Conservation (phyloP, 23 red algal genomes). For the Gracilaria gracilis region DNA sequence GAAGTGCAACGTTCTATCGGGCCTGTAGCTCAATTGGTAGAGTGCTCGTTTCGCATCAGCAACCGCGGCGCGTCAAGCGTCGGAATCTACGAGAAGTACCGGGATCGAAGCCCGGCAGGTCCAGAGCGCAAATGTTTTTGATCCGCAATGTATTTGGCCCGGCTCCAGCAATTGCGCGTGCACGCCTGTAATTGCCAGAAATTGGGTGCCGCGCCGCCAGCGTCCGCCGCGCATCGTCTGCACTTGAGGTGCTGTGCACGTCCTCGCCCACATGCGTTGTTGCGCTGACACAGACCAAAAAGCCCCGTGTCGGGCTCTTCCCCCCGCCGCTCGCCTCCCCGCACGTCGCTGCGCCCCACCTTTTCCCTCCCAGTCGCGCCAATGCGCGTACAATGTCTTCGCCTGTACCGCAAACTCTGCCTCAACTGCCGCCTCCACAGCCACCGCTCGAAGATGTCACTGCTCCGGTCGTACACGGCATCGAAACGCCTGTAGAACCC, state of each 20-base stretch:
- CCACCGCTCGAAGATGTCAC: constrained; percentile 39
- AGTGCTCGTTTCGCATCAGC: constrained; percentile 36
- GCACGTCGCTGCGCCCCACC: not conserved
- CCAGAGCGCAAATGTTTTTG: constrained; percentile 4
- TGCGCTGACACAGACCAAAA: constrained; percentile 24
- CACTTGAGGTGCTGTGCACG: constrained; percentile 13
- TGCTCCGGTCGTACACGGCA: constrained; percentile 57
- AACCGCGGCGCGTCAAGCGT: too few relatives aligned
- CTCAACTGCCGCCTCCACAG: constrained; percentile 31
- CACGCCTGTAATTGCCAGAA: not conserved
- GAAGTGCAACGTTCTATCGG: not conserved
- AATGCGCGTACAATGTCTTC: constrained; percentile 22
- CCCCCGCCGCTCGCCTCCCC: not conserved
- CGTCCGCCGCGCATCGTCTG: too few relatives aligned
- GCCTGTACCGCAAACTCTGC: constrained; percentile 2
- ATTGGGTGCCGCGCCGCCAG: not conserved
- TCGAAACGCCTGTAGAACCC: constrained; percentile 30
- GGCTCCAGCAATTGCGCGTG: too few relatives aligned
- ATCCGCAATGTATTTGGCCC: not conserved
- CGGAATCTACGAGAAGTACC: constrained; percentile 62
- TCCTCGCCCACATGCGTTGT: constrained; percentile 4
- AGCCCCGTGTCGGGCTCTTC: not conserved
- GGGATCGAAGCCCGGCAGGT: constrained; percentile 87
- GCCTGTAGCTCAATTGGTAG: constrained; percentile 46
- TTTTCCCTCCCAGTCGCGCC: not conserved